Evolutionary conservation across 2,329 filamentous ascomycete species (phyloP).

Genomic region (Macrophomina phaseolina): DNA sequence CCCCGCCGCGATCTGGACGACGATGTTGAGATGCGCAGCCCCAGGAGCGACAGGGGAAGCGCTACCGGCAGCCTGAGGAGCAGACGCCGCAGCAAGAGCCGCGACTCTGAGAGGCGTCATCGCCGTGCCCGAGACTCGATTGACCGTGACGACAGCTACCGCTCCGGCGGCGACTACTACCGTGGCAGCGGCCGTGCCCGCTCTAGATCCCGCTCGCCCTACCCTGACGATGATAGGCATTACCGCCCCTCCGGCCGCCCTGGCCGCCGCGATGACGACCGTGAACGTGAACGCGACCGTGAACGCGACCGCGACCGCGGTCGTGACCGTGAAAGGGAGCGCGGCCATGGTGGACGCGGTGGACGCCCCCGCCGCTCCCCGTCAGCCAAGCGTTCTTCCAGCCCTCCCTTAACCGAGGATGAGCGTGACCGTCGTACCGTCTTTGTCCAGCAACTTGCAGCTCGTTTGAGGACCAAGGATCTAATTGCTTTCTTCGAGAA

Average conservation of each 20-base stretch:
- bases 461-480: constrained; percentile 88
- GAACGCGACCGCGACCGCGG: constrained; percentile 62
- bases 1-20: constrained; percentile 41
- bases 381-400: constrained; percentile 47
- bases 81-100: constrained; percentile 35
- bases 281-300: constrained; percentile 59
- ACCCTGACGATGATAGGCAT: constrained; percentile 43
- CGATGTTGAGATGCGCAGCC: constrained; percentile 42
- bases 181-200: constrained; percentile 41
- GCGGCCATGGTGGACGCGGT: constrained; percentile 55
- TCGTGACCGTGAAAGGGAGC: constrained; percentile 63
- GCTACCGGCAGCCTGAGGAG: constrained; percentile 45
- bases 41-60: constrained; percentile 38
- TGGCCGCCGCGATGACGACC: constrained; percentile 54
- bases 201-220: constrained; percentile 45
- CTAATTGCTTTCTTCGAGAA: constrained; percentile 95
- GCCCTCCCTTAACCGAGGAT: constrained; percentile 81
- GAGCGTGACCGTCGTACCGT: constrained; percentile 96
- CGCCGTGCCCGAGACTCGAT: constrained; percentile 34
- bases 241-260: constrained; percentile 37
- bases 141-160: constrained; percentile 29
- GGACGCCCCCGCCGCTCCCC: constrained; percentile 55
- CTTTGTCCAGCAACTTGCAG: constrained; percentile 97
- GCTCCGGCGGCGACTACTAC: constrained; percentile 47
- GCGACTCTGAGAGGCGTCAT: constrained; percentile 34